Evolutionary conservation across 495 filamentous ascomycete genomes (phyloP).

Genomic region (Bombardia bombarda): DNA sequence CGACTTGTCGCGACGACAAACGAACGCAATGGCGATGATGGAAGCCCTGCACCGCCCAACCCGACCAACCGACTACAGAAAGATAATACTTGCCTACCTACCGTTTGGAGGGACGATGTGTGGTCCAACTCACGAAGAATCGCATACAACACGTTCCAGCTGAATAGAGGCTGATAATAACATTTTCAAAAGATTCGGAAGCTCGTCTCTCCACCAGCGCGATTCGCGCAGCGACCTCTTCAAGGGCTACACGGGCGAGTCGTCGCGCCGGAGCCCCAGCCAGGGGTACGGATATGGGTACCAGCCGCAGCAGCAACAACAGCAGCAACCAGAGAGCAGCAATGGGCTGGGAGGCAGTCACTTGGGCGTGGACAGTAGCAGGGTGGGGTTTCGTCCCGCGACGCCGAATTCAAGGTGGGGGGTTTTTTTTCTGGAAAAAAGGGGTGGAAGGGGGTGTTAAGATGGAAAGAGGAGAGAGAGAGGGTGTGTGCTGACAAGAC

Average conservation of each 20-base stretch:
- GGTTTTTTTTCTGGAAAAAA: conserved; percentile 17
- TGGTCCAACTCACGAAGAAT: too few species aligned
- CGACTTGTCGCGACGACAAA: too few species aligned
- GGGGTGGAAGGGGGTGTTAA: not conserved
- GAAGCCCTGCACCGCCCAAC: too few species aligned
- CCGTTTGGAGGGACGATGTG: too few species aligned
- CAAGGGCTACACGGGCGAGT: conserved; percentile 64
- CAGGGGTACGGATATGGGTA: conserved; percentile 55
- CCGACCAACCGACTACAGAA: too few species aligned
- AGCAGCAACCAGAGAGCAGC: conserved; percentile 12
- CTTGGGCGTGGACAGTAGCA: conserved; percentile 26
- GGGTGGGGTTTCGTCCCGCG: conserved; percentile 45
- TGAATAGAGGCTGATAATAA: too few species aligned
- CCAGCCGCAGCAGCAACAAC: conserved; percentile 14
- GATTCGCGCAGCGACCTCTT: conserved; percentile 87
- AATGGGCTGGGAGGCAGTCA: not conserved
- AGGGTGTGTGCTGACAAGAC: too few species aligned
- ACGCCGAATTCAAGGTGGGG: conserved; percentile 76
- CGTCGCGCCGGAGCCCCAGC: conserved; percentile 40
- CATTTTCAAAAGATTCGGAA: conserved; percentile 58
- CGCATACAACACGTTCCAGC: too few species aligned
- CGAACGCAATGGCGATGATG: too few species aligned
- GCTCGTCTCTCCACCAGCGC: conserved; percentile 65
- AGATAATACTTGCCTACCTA: too few species aligned
- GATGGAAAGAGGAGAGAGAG: not conserved